A percentile compares a stretch with the other conserved stretches of the same genome.
Conservation (phyloP, 1,139 yeast genomes). For the Sugiyamaella grinbergsii region DNA sequence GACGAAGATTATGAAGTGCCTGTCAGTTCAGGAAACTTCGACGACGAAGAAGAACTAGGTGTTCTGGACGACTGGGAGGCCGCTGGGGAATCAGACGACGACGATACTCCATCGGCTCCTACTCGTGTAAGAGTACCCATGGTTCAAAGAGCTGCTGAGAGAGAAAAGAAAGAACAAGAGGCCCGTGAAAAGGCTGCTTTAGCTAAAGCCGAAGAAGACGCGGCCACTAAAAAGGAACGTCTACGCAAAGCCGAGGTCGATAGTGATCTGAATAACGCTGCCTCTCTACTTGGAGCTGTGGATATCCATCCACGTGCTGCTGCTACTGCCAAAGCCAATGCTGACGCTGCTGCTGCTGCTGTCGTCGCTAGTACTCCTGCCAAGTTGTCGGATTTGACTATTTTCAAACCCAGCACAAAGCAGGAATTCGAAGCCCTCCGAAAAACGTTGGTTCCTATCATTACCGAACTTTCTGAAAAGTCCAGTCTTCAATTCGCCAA, state of each 20-base stretch:
- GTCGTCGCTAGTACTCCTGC: slow-evolving; percentile 54
- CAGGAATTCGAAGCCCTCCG: slow-evolving; percentile 81
- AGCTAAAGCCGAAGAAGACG: slow-evolving; percentile 47
- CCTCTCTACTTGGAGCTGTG: slow-evolving; percentile 83
- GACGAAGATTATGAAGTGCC: slow-evolving; percentile 86
- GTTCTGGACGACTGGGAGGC: slow-evolving; percentile 84
- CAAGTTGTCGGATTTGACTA: slow-evolving; percentile 45
- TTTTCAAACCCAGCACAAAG: slow-evolving; percentile 77
- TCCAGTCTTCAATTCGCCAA: slow-evolving; percentile 62
- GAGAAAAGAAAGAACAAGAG: slow-evolving; percentile 44
- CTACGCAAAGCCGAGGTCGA: slow-evolving; percentile 76
- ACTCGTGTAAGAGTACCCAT: slow-evolving; percentile 43
- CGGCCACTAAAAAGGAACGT: slow-evolving; percentile 62
- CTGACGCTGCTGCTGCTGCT: slow-evolving; percentile 65
- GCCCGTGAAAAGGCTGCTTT: slow-evolving; percentile 44
- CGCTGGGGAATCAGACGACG: slow-evolving; percentile 44
- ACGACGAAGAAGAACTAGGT: slow-evolving; percentile 77
- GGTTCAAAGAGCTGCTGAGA: slow-evolving; percentile 43
- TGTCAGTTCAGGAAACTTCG: slow-evolving; percentile 69
- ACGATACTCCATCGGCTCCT: slow-evolving; percentile 44
- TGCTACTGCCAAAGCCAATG: slow-evolving; percentile 47
- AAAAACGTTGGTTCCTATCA: slow-evolving; percentile 70
- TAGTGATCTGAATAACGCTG: slow-evolving; percentile 89
- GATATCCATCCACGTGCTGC: slow-evolving; percentile 55
- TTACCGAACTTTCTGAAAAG: slow-evolving; percentile 64